phyloP scores from a whole-genome alignment of 768 basidiomycete genomes.

The Glaciozyma antarctica region DNA sequence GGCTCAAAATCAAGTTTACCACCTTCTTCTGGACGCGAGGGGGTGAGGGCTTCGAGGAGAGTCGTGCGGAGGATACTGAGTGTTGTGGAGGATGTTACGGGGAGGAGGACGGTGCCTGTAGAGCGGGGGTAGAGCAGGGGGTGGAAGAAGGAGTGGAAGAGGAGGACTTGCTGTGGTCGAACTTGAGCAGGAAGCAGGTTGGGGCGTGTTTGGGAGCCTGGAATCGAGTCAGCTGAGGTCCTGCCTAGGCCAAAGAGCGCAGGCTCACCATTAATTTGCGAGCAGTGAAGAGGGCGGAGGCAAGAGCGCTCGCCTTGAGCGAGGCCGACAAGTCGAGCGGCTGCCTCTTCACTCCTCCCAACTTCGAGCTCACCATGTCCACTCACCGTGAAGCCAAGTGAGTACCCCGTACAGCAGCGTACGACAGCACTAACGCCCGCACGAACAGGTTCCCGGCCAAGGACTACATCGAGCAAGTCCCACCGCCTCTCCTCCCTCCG shows the following conservation, averaged over 20 bases:
- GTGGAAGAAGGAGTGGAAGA: neutral
- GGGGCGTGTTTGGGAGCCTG: slow-evolving; percentile 16
- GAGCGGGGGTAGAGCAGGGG: neutral
- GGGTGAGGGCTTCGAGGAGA: slow-evolving; percentile 11
- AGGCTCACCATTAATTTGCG: no score
- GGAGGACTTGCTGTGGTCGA: slow-evolving; percentile 12
- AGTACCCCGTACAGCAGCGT: neutral
- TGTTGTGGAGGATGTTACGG: slow-evolving; percentile 13
- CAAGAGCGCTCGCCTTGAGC: no score
- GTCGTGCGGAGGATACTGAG: slow-evolving; percentile 9
- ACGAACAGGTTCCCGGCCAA: slow-evolving; percentile 25
- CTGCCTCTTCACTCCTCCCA: no score
- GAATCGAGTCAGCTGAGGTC: no score
- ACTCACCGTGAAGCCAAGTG: slow-evolving; percentile 7
- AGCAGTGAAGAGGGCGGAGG: no score
- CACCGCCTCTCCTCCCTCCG: neutral
- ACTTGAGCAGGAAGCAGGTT: slow-evolving; percentile 20
- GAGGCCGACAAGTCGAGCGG: no score
- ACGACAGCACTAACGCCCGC: neutral
- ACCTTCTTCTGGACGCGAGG: neutral
- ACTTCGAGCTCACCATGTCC: neutral
- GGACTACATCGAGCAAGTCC: slow-evolving; percentile 28
- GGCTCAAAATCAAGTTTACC: neutral
- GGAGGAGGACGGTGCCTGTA: slow-evolving; percentile 25
- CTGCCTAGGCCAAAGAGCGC: no score